Base-by-base conservation (phyloP, 257 asterid genomes). In the Perilla frutescens region DNA sequence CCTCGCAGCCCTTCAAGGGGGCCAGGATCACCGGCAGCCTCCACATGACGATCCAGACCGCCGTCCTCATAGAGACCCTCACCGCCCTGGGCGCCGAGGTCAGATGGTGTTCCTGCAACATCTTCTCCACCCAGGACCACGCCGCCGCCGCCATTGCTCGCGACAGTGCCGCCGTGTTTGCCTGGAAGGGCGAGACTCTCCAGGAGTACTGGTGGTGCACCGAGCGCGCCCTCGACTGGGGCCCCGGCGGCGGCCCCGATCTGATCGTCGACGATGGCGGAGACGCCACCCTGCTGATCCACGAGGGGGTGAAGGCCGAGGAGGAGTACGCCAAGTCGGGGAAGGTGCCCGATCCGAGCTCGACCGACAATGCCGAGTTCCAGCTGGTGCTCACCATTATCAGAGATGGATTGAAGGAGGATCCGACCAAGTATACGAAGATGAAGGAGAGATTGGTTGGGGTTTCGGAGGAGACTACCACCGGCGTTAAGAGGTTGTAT, bases 201-300 rank as follows among this genome's bases (percentile, higher is more conserved):
- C 82, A 74, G 70, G 82, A 81, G 85, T 81, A 81, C 78, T 81
- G 85, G 85, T 81, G 85, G 85, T 81, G 85, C 62, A 81, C 85
- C 3, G 85, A 81, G 77, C 53, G 85, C 37, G 79, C 85, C n/a
- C 82, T 81, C 13, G 85, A 81, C 0, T 81, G 85, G 85, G 85
- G 85, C 1, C 83, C 85, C 3, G 85, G 66, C 39, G 85, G 85
- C 4, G 85, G 85, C 0, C 85, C 85, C 12, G 85, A 81, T 60
- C 44, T 81, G 77, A 81, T 81, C 20, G 85, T 81, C 31, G 85
- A 81, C 44, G 85, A 81, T 39, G 85, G 85, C 34, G 85, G 85
- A 7, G 85, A 81, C 45, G 85, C 85, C 4, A 81, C 85, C 9
- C 34, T 81, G 70, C 14, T 81, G 62, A 81, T 81, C 36, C 85